Evolutionary conservation across 2,329 filamentous ascomycete genomes (phyloP).

Genomic region (Metarhizium robertsii): DNA sequence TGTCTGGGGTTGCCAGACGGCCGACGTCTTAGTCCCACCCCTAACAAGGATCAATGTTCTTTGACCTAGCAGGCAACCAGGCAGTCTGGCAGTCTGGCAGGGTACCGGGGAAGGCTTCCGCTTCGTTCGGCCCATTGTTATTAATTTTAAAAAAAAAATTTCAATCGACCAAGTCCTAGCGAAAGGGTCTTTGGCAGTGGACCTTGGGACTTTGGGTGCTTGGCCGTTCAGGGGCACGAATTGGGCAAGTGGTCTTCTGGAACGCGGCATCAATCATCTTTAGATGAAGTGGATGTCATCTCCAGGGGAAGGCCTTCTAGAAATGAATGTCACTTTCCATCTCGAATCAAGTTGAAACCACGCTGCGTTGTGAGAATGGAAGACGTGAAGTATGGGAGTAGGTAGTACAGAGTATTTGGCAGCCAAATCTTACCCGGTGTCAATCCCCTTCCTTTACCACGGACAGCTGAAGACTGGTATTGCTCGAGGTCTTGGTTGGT

Average conservation of each 20-base stretch:
- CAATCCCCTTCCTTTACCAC: too few relatives aligned
- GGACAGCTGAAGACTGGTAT: too few relatives aligned
- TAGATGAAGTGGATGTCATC: neutral
- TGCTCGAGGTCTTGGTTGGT: too few relatives aligned
- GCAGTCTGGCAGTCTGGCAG: neutral
- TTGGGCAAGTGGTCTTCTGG: slow-evolving; percentile 15
- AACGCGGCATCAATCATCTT: neutral
- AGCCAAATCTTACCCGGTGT: too few relatives aligned
- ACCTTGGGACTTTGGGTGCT: neutral
- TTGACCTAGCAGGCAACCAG: neutral
- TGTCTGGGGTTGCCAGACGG: slow-evolving; percentile 3
- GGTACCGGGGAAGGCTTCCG: slow-evolving; percentile 23
- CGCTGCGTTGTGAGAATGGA: neutral
- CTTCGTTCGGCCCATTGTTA: slow-evolving; percentile 11
- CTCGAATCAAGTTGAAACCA: too few relatives aligned
- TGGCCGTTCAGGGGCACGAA: slow-evolving; percentile 8
- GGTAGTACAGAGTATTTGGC: too few relatives aligned
- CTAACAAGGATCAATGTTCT: neutral
- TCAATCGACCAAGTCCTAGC: slow-evolving; percentile 7
- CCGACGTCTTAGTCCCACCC: slow-evolving; percentile 1
- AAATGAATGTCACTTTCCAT: too few relatives aligned
- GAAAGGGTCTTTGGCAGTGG: neutral
- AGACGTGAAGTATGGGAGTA: too few relatives aligned
- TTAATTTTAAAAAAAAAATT: slow-evolving; percentile 20
- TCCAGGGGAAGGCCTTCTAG: neutral